phyloP scores from a whole-genome alignment of 2,329 filamentous ascomycete genomes.

The Phyllosticta ampelicida region DNA sequence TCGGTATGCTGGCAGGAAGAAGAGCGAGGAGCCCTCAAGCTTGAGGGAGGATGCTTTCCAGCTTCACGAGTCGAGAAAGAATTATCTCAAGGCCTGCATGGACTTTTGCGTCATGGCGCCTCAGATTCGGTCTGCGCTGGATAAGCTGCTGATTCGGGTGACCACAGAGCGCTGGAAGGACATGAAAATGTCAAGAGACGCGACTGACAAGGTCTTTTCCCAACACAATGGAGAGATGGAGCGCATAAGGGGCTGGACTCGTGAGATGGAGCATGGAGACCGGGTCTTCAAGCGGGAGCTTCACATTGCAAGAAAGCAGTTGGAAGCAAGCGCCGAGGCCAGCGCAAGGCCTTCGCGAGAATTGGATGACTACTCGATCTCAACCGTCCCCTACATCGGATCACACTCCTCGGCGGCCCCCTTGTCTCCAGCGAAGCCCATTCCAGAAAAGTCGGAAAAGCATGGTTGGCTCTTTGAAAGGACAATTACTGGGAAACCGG shows the following conservation, averaged over 20 bases:
- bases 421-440: conserved; percentile 42
- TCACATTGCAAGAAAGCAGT: conserved; percentile 63
- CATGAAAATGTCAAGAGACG: conserved; percentile 61
- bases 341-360: conserved; percentile 74
- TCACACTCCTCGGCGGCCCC: conserved; percentile 40
- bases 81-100: conserved; percentile 83
- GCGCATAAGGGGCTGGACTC: conserved; percentile 81
- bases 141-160: conserved; percentile 74
- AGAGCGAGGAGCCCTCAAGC: conserved; percentile 85
- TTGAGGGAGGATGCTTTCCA: conserved; percentile 92
- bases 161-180: conserved; percentile 85
- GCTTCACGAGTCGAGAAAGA: conserved; percentile 82
- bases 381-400: conserved; percentile 79
- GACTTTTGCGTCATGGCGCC: conserved; percentile 86
- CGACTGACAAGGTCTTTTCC: conserved; percentile 48
- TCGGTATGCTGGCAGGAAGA: conserved; percentile 74
- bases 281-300: conserved; percentile 72
- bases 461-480: conserved; percentile 90
- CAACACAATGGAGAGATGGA: conserved; percentile 76
- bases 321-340: conserved; percentile 66
- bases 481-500: conserved; percentile 74
- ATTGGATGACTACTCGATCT: conserved; percentile 82
- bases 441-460: conserved; percentile 53
- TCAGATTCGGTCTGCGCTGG: conserved; percentile 71
- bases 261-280: conserved; percentile 89